phyloP scores from a whole-genome alignment of 371 early-diverging fungal genomes.

The Batrachochytrium dendrobatidis region DNA sequence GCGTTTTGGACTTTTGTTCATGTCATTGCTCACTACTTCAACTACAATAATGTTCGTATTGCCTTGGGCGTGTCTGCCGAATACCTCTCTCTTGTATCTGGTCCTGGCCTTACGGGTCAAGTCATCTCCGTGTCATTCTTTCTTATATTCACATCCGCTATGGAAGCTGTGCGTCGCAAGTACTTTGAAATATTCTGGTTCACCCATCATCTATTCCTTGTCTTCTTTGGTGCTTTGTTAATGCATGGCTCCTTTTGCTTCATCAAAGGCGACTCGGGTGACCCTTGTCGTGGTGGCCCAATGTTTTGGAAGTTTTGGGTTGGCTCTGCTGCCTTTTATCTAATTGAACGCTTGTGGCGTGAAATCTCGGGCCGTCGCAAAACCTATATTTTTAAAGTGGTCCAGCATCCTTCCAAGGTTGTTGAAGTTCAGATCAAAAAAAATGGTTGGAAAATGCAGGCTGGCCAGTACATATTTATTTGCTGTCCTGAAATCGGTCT shows the following conservation, averaged over 20 bases:
- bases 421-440: conserved; percentile 67
- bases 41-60: conserved; percentile 51
- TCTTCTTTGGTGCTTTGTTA: conserved; percentile 70
- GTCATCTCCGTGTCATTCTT: conserved; percentile 59
- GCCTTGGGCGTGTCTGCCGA: conserved; percentile 16
- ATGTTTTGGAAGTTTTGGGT: conserved; percentile 79
- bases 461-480: conserved; percentile 66
- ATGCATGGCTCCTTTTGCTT: conserved; percentile 83
- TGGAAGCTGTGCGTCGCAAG: conserved; percentile 49
- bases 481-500: conserved; percentile 55
- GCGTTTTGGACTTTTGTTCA: conserved; percentile 67
- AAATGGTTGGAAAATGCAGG: conserved; percentile 41
- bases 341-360: conserved; percentile 62
- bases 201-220: conserved; percentile 72
- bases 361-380: conserved; percentile 61
- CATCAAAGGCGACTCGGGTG: conserved; percentile 59
- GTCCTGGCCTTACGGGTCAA: conserved; percentile 74
- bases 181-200: conserved; percentile 80
- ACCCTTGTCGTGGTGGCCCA: conserved; percentile 59
- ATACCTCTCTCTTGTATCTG: conserved; percentile 44
- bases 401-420: conserved; percentile 59
- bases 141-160: conserved; percentile 61
- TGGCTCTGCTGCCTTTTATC: conserved; percentile 55
- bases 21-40: conserved; percentile 62
- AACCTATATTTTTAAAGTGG: conserved; percentile 58